Evolutionary conservation across 768 basidiomycete species (phyloP), one percentile per base, ranked within the genome.

Genomic region (Auriculariales sp.): DNA sequence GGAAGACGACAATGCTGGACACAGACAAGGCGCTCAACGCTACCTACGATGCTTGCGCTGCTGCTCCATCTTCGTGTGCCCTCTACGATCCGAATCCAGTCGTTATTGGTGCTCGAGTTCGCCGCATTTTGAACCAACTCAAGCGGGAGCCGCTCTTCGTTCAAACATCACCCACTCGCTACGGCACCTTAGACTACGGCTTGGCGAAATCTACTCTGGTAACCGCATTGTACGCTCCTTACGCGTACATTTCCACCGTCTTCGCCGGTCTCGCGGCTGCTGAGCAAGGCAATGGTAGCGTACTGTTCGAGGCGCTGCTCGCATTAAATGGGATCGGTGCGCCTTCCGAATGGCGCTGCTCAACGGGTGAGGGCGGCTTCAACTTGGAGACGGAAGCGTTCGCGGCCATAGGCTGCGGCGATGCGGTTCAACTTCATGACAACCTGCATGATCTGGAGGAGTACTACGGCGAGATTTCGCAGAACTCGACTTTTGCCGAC

Each of bases 131-230:
- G n/a, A 33, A 50, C 5, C 45, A 48, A 17, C 49, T 63, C 52
- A 49, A 47, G 10, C 47, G 44, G 3, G 47, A 52, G 24, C 62
- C 61, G 10, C 47, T 63, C 15, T 53, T 59, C 22, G 60, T 58
- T 17, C 30, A 48, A 19, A 49, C 42, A 7, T n/a, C n/a, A n/a
- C 9, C 27, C 46, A 15, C 50, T 35, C 33, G 47, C 5, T 60
- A 63, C 52, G 60, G 59, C 19, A 39, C 60, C 12, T 53, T 61
- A 47, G 59, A 61, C 54, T 60, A 54, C 49, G 35, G 48, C 19
- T 44, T 55, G 34, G 46, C 61, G 25, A 50, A 54, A 30, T 48
- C 46, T 22, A 46, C 47, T 24, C 51, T 64, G 30, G 59, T 60
- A 50, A n/a, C 3, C 17, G 4, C 39, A 10, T 25, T 42, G 39